phyloP scores from a whole-genome alignment of 78 protist species.

The slime mould (Dictyostelium discoideum) region DNA sequence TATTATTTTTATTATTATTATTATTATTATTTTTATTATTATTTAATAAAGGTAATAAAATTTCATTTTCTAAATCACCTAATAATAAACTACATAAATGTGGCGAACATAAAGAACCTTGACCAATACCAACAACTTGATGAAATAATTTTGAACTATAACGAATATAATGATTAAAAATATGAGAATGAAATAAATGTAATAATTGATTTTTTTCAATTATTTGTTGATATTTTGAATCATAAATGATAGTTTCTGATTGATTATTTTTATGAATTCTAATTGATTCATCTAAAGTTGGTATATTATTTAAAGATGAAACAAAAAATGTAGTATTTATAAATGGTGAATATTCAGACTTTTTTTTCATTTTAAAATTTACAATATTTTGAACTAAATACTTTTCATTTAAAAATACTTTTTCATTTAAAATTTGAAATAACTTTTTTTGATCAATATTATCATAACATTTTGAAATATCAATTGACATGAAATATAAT shows the following conservation, averaged over 20 bases:
- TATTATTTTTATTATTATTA: background rate
- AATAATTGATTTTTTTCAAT: background rate
- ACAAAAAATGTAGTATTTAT: background rate
- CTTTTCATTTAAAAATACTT: background rate
- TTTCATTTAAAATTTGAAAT: background rate
- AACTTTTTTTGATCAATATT: background rate
- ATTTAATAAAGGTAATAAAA: background rate
- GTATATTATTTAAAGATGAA: background rate
- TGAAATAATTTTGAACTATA: background rate
- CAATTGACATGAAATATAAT: background rate
- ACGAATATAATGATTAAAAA: background rate
- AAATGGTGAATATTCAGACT: background rate
- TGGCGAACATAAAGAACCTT: conserved; percentile 32
- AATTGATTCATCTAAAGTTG: background rate
- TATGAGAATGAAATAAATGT: background rate
- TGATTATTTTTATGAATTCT: background rate
- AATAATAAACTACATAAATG: conserved; percentile 6
- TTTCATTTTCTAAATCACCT: conserved; percentile 37
- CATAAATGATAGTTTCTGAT: background rate
- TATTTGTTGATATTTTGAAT: background rate
- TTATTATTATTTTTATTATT: background rate
- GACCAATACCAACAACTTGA: conserved; percentile 14
- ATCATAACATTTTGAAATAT: conserved; percentile 24
- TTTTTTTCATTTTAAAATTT: background rate
- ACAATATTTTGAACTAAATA: background rate